These are phyloP conservation scores for Raddia distichophylla DNA, from an alignment of 176 grass and related monocot genomes.

Conservation along the genomic window DNA sequence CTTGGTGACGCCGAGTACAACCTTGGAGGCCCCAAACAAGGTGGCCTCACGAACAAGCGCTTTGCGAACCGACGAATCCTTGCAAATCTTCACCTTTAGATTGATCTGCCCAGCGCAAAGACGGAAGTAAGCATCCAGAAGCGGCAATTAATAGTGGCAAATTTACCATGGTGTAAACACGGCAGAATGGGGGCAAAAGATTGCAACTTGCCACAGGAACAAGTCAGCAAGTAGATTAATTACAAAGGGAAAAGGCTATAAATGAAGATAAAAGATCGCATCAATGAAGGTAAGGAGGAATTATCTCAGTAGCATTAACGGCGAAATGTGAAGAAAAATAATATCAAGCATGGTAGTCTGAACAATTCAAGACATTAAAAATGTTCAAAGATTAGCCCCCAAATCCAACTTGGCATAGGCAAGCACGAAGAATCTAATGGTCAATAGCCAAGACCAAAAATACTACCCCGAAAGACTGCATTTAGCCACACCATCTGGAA, in stretches of 20 bases:
- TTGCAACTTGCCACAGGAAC: background rate
- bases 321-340: constrained; percentile 7
- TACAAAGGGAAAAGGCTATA: background rate
- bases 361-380: background rate
- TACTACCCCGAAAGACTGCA: background rate
- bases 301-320: background rate
- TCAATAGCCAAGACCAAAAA: background rate
- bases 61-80: constrained; percentile 73
- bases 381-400: background rate
- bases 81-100: constrained; percentile 94
- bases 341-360: background rate
- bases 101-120: constrained; percentile 61
- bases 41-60: constrained; percentile 75
- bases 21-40: constrained; percentile 62
- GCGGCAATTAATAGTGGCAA: background rate
- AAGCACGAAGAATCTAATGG: background rate
- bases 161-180: background rate
- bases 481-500: background rate
- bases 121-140: background rate
- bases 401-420: constrained; percentile 1
- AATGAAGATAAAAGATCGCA: constrained; percentile 20
- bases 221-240: background rate
- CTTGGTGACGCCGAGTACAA: constrained; percentile 76
- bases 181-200: background rate
- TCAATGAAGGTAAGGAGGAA: background rate